These are phyloP conservation scores for Epichloe sp. DNA, from an alignment of 2,329 filamentous ascomycete genomes.

Conservation along the genomic window DNA sequence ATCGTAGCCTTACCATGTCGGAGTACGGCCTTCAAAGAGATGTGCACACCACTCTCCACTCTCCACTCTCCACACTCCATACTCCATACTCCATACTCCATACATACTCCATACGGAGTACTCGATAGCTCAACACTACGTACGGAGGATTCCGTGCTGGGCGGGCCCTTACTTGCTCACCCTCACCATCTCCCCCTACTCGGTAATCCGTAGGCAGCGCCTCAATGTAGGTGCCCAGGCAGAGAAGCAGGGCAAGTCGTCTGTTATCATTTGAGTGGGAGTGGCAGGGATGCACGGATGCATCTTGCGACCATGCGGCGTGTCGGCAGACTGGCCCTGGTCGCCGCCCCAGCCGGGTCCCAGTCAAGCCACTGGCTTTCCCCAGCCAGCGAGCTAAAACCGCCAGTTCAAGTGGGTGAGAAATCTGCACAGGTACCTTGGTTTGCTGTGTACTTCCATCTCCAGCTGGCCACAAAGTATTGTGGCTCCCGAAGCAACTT, in stretches of 20 bases:
- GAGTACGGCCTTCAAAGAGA: neutral
- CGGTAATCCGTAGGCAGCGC: too few relatives aligned
- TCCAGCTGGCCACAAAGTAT: neutral
- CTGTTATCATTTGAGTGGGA: neutral
- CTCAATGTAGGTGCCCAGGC: too few relatives aligned
- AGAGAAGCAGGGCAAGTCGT: neutral
- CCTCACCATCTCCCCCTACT: too few relatives aligned
- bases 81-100: too few relatives aligned
- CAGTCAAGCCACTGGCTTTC: constrained; percentile 5
- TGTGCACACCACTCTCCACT: neutral
- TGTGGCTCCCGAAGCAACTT: neutral
- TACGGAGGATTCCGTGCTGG: too few relatives aligned
- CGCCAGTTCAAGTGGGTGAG: neutral
- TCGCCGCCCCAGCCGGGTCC: constrained; percentile 5
- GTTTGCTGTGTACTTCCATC: constrained; percentile 1
- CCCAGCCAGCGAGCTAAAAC: neutral
- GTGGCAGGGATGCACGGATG: neutral
- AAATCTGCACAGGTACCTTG: constrained; percentile 5
- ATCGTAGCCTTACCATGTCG: too few relatives aligned
- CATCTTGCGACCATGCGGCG: constrained; percentile 3
- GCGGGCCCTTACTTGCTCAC: too few relatives aligned
- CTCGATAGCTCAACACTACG: too few relatives aligned
- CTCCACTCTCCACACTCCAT: too few relatives aligned
- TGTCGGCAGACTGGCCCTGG: constrained; percentile 3
- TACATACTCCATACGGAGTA: too few relatives aligned